A percentile compares a stretch with the other conserved stretches of the same genome.
Conservation (phyloP, 192 early-diverging fungal genomes). For the Dissophora ornata region DNA sequence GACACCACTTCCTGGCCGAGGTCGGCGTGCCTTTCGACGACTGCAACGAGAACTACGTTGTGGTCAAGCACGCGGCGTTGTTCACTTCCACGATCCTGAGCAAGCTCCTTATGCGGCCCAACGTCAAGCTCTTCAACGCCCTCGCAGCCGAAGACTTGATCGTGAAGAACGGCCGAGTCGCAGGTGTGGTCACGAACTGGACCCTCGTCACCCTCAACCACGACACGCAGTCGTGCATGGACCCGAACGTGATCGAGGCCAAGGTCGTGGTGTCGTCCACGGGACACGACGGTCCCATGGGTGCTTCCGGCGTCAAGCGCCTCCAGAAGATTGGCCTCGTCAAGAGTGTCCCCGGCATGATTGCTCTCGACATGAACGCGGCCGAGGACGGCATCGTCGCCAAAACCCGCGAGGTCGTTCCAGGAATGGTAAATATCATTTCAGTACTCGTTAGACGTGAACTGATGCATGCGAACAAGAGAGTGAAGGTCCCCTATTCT, state of each 20-base stretch:
- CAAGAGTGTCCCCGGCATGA: slow-evolving; percentile 68
- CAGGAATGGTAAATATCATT: slow-evolving; percentile 65
- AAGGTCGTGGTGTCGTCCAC: slow-evolving; percentile 73
- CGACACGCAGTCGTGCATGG: slow-evolving; percentile 74
- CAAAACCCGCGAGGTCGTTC: slow-evolving; percentile 74
- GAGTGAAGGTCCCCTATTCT: no score
- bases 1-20: slow-evolving; percentile 71
- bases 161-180: slow-evolving; percentile 66
- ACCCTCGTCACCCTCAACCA: slow-evolving; percentile 71
- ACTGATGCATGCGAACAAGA: no score
- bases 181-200: slow-evolving; percentile 83
- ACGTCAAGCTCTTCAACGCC: slow-evolving; percentile 82
- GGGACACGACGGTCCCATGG: slow-evolving; percentile 78
- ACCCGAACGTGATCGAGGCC: slow-evolving; percentile 76
- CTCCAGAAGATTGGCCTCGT: slow-evolving; percentile 69
- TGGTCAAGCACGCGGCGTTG: slow-evolving; percentile 78
- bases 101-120: slow-evolving; percentile 68
- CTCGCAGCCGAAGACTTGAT: slow-evolving; percentile 80
- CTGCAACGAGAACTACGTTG: slow-evolving; percentile 75
- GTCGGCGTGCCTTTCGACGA: slow-evolving; percentile 76
- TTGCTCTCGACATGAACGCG: slow-evolving; percentile 74
- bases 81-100: slow-evolving; percentile 79
- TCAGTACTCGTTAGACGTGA: neutral
- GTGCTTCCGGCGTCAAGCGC: slow-evolving; percentile 74
- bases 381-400: slow-evolving; percentile 75